Evolutionary conservation across 441 rosid species (phyloP).

Genomic region (Macaranga tanarius): DNA sequence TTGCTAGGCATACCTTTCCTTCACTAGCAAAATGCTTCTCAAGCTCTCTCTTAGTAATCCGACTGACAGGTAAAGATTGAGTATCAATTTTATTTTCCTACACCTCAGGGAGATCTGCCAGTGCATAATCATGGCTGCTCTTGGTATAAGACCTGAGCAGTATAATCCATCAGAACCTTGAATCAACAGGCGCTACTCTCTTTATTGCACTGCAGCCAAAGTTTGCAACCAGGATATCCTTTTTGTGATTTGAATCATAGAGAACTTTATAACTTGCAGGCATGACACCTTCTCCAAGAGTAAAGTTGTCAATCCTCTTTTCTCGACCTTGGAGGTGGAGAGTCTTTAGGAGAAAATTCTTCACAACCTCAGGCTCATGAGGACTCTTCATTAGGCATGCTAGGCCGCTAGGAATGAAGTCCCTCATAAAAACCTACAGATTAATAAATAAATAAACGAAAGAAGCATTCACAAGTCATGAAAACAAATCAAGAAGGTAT

Average conservation of each 20-base stretch:
- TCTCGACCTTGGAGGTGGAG: slow-evolving; percentile 49
- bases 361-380: slow-evolving; percentile 41
- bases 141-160: slow-evolving; percentile 56
- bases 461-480: background rate
- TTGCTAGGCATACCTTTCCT: slow-evolving; percentile 55
- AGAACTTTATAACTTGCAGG: slow-evolving; percentile 57
- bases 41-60: slow-evolving; percentile 69
- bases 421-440: slow-evolving; percentile 46
- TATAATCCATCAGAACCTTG: slow-evolving; percentile 75
- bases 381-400: slow-evolving; percentile 43
- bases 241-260: slow-evolving; percentile 27
- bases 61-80: slow-evolving; percentile 52
- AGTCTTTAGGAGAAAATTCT: slow-evolving; percentile 47
- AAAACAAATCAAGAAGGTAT: background rate
- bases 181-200: slow-evolving; percentile 64
- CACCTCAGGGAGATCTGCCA: slow-evolving; percentile 40
- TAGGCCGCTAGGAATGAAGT: slow-evolving; percentile 48
- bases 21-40: slow-evolving; percentile 72
- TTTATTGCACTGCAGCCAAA: slow-evolving; percentile 64
- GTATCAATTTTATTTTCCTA: slow-evolving; percentile 52
- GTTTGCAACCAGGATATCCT: slow-evolving; percentile 44
- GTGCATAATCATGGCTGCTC: slow-evolving; percentile 44
- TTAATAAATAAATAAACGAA: background rate
- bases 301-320: slow-evolving; percentile 48
- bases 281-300: slow-evolving; percentile 58